Base-by-base conservation (phyloP, 345 rosid genomes). In the Laguncularia racemosa region DNA sequence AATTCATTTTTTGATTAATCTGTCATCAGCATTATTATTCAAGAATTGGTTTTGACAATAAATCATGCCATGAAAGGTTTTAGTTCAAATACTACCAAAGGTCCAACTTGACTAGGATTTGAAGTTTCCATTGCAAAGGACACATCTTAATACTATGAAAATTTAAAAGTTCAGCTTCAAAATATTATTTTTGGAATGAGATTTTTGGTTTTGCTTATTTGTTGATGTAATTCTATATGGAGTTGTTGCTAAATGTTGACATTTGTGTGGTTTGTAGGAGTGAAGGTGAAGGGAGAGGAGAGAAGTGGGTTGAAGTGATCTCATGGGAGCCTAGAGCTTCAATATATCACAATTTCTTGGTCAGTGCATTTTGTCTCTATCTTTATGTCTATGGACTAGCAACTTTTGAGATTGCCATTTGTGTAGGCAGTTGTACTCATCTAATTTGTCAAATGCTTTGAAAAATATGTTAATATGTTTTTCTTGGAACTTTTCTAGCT, bases 301-400 rank as follows among this genome's bases (percentile, higher is more conserved):
- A 85, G 72, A 84, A 71, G 40, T 89, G 95, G 99, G 89, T 73
- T 21, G 97, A 93, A 64, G 77, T 89, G 44, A 81, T 93, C 73
- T 93, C 90, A 0, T 89, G 95, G 96, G 91, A 86, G 75, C 96
- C 97, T 69, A 73, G 95, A 52, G 96, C 99, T 56, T 76, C 74
- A 64, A 46, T 85, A 44, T 86, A 89, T 70, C 99, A 86, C 72
- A 89, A 83, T 70, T 87, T 93, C 58, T 69, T 93, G 89, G 97
- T 93, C 20, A 79, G 89, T 23, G 38, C 11, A 18, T 60, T 14
- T 17, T 26, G 21, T 61, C 55, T 66, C 14, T 56, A 38, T 57
- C 60, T 26, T 43, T 52, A 9, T 47, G 23, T 18, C 7, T 46
- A 17, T 4, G 28, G 50, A 23, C 10, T 44, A 13, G 20, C 0